Evolutionary conservation across 345 rosid genomes (phyloP), one percentile per base, ranked within the genome.

Genomic region (Eutrema yunnanense): DNA sequence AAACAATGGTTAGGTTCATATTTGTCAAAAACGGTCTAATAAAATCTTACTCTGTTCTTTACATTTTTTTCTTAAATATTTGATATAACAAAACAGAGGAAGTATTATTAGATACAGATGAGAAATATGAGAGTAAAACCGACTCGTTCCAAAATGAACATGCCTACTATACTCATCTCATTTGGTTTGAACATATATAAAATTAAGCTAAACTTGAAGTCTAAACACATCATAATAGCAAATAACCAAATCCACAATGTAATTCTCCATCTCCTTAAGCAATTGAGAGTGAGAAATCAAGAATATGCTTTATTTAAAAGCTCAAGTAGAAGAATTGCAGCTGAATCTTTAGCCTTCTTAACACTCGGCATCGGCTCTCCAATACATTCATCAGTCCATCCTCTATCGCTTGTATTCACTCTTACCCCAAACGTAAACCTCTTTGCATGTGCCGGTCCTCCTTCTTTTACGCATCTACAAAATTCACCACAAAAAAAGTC

Each of bases 341-440:
- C 94, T 3, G 99, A 95, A 82, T 92, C 99, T 82, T 95, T 95
- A 34, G 99, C 99, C 84, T 95, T 95, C 68, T 95, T 95, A 14
- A 95, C 97, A 63, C 97, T 95, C 1, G 99, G 97, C 99, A 95
- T 92, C 0, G 99, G 90, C 83, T 92, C 97, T 9, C 97, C 99
- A 2, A 95, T 73, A 38, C 99, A 95, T 66, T 95, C 99, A 74
- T 90, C 98, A 0, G 92, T 95, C 96, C 96, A 87, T 69, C 99
- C 96, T 73, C 65, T 81, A 50, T 90, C 99, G 9, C 68, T 79
- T 3, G 96, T 92, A 75, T 92, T 92, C 68, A 95, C 93, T 13
- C 88, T 88, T 36, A 87, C 99, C 0, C 92, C 89, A 77, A 82
- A 95, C 0, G 97, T 92, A 74, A 90, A 92, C 82, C 96, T 83